These are phyloP conservation scores for Protea cynaroides DNA, from an alignment of 164 flowering plant species.

Conservation along the genomic window DNA sequence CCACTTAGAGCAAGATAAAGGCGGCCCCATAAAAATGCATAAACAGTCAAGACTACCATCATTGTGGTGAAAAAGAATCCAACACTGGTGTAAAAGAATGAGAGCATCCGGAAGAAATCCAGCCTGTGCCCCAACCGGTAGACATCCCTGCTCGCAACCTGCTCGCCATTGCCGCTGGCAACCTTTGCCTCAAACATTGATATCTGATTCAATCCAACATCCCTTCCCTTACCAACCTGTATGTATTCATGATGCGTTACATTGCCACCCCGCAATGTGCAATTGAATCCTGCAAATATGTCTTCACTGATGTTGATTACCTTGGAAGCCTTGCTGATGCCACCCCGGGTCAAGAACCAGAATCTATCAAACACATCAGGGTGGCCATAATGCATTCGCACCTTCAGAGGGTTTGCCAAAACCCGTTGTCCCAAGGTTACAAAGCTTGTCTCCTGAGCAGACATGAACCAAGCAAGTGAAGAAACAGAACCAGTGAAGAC, in stretches of 20 bases:
- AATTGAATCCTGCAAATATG: slow-evolving; percentile 93
- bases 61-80: slow-evolving; percentile 77
- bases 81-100: slow-evolving; percentile 77
- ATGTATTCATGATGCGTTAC: slow-evolving; percentile 98
- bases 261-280: slow-evolving; percentile 90
- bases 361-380: slow-evolving; percentile 96
- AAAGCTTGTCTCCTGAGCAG: slow-evolving; percentile 93
- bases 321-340: slow-evolving; percentile 89
- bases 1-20: slow-evolving; percentile 91
- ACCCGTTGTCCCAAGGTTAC: slow-evolving; percentile 95
- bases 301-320: slow-evolving; percentile 96
- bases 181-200: slow-evolving; percentile 98
- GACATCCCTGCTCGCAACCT: slow-evolving; percentile 80
- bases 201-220: slow-evolving; percentile 93
- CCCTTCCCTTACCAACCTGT: slow-evolving; percentile 96
- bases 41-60: slow-evolving; percentile 73
- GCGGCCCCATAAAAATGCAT: slow-evolving; percentile 84
- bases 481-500: slow-evolving; percentile 92
- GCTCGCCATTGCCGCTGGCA: slow-evolving; percentile 98
- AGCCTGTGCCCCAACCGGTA: slow-evolving; percentile 88
- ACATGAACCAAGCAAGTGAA: slow-evolving; percentile 98
- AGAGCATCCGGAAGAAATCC: slow-evolving; percentile 93
- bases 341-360: slow-evolving; percentile 88
- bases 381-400: slow-evolving; percentile 96
- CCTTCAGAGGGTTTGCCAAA: slow-evolving; percentile 85